Percentiles rank a stretch among this genome's conserved stretches.
Conservation (phyloP, 2,329 filamentous ascomycete species). For the Gnomoniopsis sp. region DNA sequence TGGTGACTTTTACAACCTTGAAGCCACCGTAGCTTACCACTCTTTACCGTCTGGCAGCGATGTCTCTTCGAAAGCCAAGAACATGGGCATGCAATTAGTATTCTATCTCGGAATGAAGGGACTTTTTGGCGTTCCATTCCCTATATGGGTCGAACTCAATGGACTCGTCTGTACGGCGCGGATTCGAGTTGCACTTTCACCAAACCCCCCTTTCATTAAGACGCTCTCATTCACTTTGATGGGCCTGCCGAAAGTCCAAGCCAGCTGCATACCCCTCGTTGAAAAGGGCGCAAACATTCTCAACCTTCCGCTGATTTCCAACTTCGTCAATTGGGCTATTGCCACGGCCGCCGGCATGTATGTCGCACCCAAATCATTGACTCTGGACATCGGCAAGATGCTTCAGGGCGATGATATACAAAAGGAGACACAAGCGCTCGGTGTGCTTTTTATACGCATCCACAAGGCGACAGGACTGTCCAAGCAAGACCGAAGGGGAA, state of each 20-base stretch:
- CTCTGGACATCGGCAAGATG: slow-evolving; percentile 85
- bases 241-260: slow-evolving; percentile 85
- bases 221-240: slow-evolving; percentile 90
- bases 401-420: slow-evolving; percentile 87
- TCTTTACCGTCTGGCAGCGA: slow-evolving; percentile 69
- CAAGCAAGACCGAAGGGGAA: slow-evolving; percentile 84
- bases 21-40: slow-evolving; percentile 88
- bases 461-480: slow-evolving; percentile 83
- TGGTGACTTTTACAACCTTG: slow-evolving; percentile 89
- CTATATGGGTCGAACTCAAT: slow-evolving; percentile 86
- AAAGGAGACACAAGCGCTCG: slow-evolving; percentile 82
- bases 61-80: slow-evolving; percentile 78
- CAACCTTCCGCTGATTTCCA: slow-evolving; percentile 88
- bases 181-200: slow-evolving; percentile 78
- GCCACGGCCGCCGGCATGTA: slow-evolving; percentile 84
- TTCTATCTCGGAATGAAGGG: slow-evolving; percentile 92
- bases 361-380: slow-evolving; percentile 91
- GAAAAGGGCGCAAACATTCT: slow-evolving; percentile 86
- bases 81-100: slow-evolving; percentile 95
- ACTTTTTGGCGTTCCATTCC: slow-evolving; percentile 82
- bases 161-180: slow-evolving; percentile 87
- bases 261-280: slow-evolving; percentile 90
- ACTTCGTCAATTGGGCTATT: slow-evolving; percentile 96
- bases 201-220: slow-evolving; percentile 89
- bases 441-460: slow-evolving; percentile 89